phyloP scores from a whole-genome alignment of 1,139 yeast species.

The Wickerhamiella infanticola region DNA sequence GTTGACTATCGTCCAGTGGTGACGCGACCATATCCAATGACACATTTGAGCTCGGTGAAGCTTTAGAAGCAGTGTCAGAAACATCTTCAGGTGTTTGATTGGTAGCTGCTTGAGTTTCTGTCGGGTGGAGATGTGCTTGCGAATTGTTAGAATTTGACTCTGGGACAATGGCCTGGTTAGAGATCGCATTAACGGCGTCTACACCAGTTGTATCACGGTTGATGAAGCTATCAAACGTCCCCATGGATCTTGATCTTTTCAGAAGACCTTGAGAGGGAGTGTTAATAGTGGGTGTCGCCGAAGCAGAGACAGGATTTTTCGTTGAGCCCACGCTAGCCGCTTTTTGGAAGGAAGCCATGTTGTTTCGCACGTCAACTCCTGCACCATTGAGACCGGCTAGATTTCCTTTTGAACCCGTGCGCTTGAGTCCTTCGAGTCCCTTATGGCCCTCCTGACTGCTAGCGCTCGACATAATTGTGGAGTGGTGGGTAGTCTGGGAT shows the following conservation, averaged over 20 bases:
- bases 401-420: not conserved
- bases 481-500: not conserved
- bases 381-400: not conserved
- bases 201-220: conserved; percentile 4
- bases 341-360: not conserved
- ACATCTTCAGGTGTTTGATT: too few relatives aligned
- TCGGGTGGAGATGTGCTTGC: too few relatives aligned
- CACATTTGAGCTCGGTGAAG: not conserved
- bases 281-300: not conserved
- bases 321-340: not conserved
- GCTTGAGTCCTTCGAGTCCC: not conserved
- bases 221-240: conserved; percentile 7
- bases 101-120: too few relatives aligned
- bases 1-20: conserved; percentile 57
- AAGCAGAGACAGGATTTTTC: not conserved
- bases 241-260: conserved; percentile 8
- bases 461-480: not conserved
- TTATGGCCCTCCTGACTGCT: not conserved
- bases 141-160: too few relatives aligned
- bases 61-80: not conserved
- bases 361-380: not conserved
- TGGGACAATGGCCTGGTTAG: conserved; percentile 1
- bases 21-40: conserved; percentile 3
- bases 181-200: conserved; percentile 7
- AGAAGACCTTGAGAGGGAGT: conserved; percentile 1